phyloP scores from a whole-genome alignment of 257 asterid genomes.

The Salvia splendens region DNA sequence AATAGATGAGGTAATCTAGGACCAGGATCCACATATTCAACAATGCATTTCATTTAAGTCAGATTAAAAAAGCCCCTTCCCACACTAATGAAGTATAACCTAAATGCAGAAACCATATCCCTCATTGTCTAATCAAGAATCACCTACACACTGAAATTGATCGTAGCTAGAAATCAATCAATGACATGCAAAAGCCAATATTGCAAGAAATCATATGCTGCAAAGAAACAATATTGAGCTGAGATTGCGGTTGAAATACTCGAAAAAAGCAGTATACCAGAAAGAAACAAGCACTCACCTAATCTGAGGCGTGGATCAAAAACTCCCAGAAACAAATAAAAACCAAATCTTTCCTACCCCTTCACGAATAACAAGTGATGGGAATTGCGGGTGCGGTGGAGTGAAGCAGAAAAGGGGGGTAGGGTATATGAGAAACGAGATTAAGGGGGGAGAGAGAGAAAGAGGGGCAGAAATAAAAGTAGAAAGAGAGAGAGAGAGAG shows the following conservation, averaged over 20 bases:
- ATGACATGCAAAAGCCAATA: conserved; percentile 38
- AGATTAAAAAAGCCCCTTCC: conserved; percentile 23
- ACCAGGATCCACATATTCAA: conserved; percentile 24
- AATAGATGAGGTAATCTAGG: conserved; percentile 9
- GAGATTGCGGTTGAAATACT: conserved; percentile 31
- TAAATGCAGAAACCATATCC: conserved; percentile 27
- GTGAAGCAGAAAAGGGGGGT: conserved; percentile 43
- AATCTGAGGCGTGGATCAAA: conserved; percentile 47
- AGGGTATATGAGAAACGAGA: conserved; percentile 62
- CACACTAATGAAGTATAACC: conserved; percentile 26
- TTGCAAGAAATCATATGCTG: conserved; percentile 17
- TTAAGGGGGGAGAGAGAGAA: conserved; percentile 43
- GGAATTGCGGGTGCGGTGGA: conserved; percentile 39
- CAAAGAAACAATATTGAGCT: conserved; percentile 49
- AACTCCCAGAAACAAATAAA: conserved; percentile 24
- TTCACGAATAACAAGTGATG: conserved; percentile 17
- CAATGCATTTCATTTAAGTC: conserved; percentile 24
- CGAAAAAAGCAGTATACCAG: conserved; percentile 33
- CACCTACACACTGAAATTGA: conserved; percentile 24
- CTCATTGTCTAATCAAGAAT: conserved; percentile 14
- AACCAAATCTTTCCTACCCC: conserved; percentile 34
- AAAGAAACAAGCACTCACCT: conserved; percentile 46
- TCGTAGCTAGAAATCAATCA: too few relatives aligned
- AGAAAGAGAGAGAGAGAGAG: conserved; percentile 37
- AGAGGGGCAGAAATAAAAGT: conserved; percentile 48